Conservation (phyloP, 2,329 filamentous ascomycete genomes). For the Colletotrichum sp. region DNA sequence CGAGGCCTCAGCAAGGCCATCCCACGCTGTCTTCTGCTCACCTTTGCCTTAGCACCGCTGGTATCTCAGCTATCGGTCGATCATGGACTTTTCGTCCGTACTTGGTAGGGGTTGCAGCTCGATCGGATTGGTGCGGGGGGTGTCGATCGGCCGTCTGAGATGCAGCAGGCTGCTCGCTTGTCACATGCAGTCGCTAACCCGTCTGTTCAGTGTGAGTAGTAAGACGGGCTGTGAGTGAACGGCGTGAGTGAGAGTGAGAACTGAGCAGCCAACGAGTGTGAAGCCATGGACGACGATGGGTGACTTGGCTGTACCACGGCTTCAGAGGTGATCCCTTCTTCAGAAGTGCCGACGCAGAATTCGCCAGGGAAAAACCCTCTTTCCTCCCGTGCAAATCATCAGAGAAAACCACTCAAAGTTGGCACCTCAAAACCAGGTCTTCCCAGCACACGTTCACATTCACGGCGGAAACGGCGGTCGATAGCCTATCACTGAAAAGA, state of each 20-base stretch:
- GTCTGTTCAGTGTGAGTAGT: not conserved
- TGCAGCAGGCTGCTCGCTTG: conserved; percentile 7
- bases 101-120: conserved; percentile 2
- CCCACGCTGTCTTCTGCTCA: not conserved
- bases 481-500: conserved; percentile 1
- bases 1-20: conserved; percentile 1
- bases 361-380: not conserved
- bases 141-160: conserved; percentile 6
- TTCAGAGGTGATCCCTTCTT: not conserved
- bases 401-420: conserved; percentile 6
- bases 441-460: not conserved
- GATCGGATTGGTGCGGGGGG: conserved; percentile 15
- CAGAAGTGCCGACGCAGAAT: not conserved
- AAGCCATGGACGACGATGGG: not conserved
- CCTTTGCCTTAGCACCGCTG: not conserved
- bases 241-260: conserved; percentile 10
- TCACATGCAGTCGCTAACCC: not conserved
- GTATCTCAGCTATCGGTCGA: conserved; percentile 1
- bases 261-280: not conserved
- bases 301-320: not conserved
- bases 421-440: not conserved
- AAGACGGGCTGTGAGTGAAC: not conserved
- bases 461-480: not conserved
- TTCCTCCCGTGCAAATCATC: conserved; percentile 8
- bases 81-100: not conserved